Base-by-base conservation (phyloP, 345 rosid genomes). In the Gossypium anomalum region DNA sequence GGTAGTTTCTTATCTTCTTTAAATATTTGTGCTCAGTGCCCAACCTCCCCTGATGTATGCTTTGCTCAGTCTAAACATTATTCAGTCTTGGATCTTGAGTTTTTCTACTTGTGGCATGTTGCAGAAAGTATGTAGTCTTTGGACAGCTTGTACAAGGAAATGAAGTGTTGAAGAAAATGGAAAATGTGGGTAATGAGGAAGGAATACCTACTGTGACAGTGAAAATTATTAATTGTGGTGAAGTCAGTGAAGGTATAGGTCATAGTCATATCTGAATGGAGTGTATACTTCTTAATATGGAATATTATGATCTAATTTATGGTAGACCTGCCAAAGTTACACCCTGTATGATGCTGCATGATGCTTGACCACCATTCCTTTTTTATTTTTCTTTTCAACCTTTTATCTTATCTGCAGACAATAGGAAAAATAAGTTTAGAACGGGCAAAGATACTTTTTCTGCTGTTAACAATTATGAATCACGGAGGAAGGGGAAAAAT, bases 131-230 rank as follows among this genome's bases (percentile, higher is more conserved):
- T 83, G 88, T 95, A 68, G 97, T 88, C 72, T 95, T 95, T 63
- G 98, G 98, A 81, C 87, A 92, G 91, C 92, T 95, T 81, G 90
- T 93, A 78, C 90, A 82, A 78, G 99, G 99, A 63, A 81, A 84
- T 53, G 89, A 93, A 74, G 80, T 92, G 76, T 76, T 95, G 70
- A 89, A 91, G 81, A 93, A 81, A 78, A 93, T 95, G 83, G 99
- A 95, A 85, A 77, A 82, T 79, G 91, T 70, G 15, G 98, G 93
- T 25, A 97, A 87, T 81, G 94, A 90, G 59, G 97, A 89, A 63
- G 98, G 97, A 76, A 79, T 76, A 64, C 97, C 95, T 22, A 72
- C 85, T n/a, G 99, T 95, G 56, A 93, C 90, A 2, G 97, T 93
- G 85, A 93, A 95, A 85, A 87, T 95, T 71, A 84, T 93, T 78